Evolutionary conservation across 257 asterid species (phyloP), one percentile per base, ranked within the genome.

Genomic region (Cordia subcordata): DNA sequence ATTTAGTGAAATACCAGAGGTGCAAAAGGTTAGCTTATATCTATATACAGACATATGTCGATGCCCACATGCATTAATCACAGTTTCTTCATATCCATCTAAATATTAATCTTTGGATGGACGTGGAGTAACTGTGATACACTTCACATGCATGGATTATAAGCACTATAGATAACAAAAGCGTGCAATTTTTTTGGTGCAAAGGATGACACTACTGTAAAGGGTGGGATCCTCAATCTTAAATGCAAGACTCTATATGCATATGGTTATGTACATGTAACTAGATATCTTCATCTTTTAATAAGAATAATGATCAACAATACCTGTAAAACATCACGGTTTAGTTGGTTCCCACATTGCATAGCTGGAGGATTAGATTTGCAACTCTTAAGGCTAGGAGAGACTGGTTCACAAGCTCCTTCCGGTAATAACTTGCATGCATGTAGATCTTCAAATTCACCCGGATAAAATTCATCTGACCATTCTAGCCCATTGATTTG

Each of bases 241-340:
- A 0, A 11, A 17, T 17, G 20, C 20, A 17, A n/a, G 54, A 3
- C 32, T 58, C 27, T 42, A 70, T 27, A 61, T 5, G 32, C 46
- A 65, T 15, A 60, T 19, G 57, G 14, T 40, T 17, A 46, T 17
- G 55, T 27, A 53, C 22, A 33, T 63, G 65, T 53, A 22, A 20
- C 40, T 21, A 49, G 18, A 57, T 39, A 53, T 42, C 52, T 50
- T 52, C 47, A 37, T 14, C 42, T 45, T 46, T 14, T 57, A 69
- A 18, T 50, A 35, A 14, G 16, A 40, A 54, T 32, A 58, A 32
- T 20, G 40, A 57, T 21, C 27, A 32, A 57, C 10, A 46, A 18
- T 73, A 87, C 96, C 94, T 85, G 85, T 73, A 87, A 63, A 66
- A 79, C 72, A 55, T 83, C 79, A 60, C 75, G 68, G 58, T 78